Base-by-base conservation (phyloP, 352 stramenopile species). In the Globisporangium paroecandrum region DNA sequence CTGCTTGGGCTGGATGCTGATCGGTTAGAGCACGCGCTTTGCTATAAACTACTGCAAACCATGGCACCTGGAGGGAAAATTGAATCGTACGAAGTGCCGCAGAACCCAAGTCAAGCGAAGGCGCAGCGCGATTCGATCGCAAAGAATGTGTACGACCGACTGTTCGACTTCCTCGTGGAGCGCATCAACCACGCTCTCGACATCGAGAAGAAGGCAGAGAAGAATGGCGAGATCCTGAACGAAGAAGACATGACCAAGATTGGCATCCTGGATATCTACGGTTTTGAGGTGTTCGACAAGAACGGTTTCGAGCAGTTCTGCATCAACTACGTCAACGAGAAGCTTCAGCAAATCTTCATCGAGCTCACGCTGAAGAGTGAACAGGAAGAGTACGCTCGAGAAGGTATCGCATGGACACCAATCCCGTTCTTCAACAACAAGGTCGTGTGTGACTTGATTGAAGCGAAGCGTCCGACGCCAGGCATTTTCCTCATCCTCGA, bases 81-180 rank as follows among this genome's bases (percentile, higher is more conserved):
- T 57, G 89, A 96, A 64, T 91, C 81, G 62, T 96, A 94, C 64
- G 83, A 95, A 69, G 88, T 95, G 61, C 88, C 88, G 15, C 88
- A 95, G 67, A 95, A 95, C 68, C 71, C 76, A 9, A 93, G 72
- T 41, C 94, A 98, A 71, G 97, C 97, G 0, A 74, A 78, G 7
- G 91, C 97, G 58, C 96, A 97, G 68, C 85, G 97, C 6, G 97
- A 99, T 75, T 97, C 96, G 3, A 93, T 99, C 46, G 96, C 97
- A 7, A 99, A 99, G 83, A 84, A 97, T 51, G 82, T 99, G 12
- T 99, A 99, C 74, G 96, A 97, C 25, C 90, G 89, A 43, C 69
- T 99, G 13, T 99, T 99, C 77, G 81, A 98, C 58, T 99, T 98
- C 79, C 82, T 99, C 41, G 96, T 99, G 27, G 90, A 96, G 60